Percentiles rank a stretch among this genome's conserved stretches.
These are phyloP conservation scores for Malassezia caprae DNA, from an alignment of 1,284 basidiomycete species.

Conservation along the genomic window DNA sequence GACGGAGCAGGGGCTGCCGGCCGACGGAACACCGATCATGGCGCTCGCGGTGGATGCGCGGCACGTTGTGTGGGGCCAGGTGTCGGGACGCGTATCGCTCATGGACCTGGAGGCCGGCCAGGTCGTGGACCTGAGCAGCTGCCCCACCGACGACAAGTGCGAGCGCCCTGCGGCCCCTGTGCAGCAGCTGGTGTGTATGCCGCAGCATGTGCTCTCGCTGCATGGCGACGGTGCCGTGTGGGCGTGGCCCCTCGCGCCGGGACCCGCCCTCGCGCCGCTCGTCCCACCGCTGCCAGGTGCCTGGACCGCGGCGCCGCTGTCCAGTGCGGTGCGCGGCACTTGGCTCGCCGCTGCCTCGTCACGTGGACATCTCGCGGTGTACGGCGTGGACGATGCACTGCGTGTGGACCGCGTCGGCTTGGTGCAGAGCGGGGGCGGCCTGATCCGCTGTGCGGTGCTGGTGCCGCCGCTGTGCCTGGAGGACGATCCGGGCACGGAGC, in stretches of 20 bases:
- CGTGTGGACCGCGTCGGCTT: neutral
- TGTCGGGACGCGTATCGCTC: slow-evolving; percentile 56
- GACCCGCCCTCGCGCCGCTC: neutral
- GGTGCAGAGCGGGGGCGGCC: neutral
- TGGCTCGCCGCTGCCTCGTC: neutral
- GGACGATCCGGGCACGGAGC: neutral
- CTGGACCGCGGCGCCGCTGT: slow-evolving; percentile 2
- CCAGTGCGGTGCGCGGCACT: neutral
- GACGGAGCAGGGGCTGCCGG: neutral
- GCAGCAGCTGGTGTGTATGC: slow-evolving; percentile 2
- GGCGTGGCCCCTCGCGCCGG: neutral
- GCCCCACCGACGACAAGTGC: neutral
- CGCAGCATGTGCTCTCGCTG: neutral
- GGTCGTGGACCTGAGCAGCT: neutral
- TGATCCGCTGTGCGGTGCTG: slow-evolving; percentile 11
- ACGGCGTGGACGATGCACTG: neutral
- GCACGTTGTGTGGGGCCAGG: slow-evolving; percentile 56
- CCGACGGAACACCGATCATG: slow-evolving; percentile 3
- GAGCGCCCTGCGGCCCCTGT: neutral
- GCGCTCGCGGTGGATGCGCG: slow-evolving; percentile 13
- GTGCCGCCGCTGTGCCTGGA: neutral
- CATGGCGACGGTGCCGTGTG: slow-evolving; percentile 11
- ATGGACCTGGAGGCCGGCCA: neutral
- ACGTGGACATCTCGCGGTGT: slow-evolving; percentile 6
- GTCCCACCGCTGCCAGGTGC: neutral